A percentile compares a stretch with the other conserved stretches of the same genome.
These are phyloP conservation scores for Calonectria pseudoturangicola DNA, from an alignment of 2,329 filamentous ascomycete species.

Conservation along the genomic window DNA sequence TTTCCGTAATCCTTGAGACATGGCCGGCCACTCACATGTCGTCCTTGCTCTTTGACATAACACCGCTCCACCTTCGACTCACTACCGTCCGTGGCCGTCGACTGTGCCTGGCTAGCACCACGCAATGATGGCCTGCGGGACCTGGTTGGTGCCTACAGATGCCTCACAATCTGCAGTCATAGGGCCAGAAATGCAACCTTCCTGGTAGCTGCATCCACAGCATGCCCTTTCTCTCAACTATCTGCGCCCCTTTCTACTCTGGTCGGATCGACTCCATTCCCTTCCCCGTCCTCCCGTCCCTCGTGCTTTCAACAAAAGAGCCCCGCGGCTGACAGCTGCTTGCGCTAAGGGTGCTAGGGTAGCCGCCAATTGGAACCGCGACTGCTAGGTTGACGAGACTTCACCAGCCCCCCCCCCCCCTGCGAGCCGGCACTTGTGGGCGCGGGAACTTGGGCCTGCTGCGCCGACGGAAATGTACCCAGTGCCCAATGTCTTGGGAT, in stretches of 20 bases:
- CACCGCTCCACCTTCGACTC: constrained; percentile 34
- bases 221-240: constrained; percentile 17
- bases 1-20: constrained; percentile 27
- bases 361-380: constrained; percentile 42
- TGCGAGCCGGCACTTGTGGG: constrained; percentile 50
- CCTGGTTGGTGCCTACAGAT: constrained; percentile 40
- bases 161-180: constrained; percentile 40
- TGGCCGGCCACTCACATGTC: constrained; percentile 30
- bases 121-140: constrained; percentile 29
- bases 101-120: constrained; percentile 32
- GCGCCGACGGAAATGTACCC: constrained; percentile 46
- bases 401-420: constrained; percentile 45
- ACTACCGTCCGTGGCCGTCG: constrained; percentile 25
- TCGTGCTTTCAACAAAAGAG: constrained; percentile 36
- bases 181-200: constrained; percentile 38
- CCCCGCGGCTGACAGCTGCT: constrained; percentile 41
- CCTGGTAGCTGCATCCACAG: constrained; percentile 21
- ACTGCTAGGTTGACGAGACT: constrained; percentile 33
- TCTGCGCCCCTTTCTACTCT: constrained; percentile 3
- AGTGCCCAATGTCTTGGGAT: constrained; percentile 30
- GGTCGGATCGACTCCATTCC: constrained; percentile 23
- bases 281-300: constrained; percentile 18
- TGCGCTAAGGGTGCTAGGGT: constrained; percentile 19
- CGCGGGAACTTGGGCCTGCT: constrained; percentile 43
- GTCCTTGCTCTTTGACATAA: constrained; percentile 26